These are phyloP conservation scores for Albophoma yamanashiensis DNA, from an alignment of 2,329 filamentous ascomycete species.

Conservation along the genomic window DNA sequence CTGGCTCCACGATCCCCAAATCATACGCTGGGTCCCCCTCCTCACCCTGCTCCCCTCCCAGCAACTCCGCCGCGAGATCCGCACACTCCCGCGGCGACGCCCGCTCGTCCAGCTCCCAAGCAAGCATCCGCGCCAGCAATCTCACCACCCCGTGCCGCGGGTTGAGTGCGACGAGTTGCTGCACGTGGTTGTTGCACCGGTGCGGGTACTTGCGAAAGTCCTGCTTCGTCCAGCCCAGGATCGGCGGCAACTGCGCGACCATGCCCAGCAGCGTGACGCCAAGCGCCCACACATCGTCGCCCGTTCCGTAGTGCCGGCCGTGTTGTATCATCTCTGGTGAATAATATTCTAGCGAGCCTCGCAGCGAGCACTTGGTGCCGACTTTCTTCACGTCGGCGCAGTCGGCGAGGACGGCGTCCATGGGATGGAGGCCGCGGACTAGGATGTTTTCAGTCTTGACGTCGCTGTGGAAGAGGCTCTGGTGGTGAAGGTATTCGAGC, in stretches of 20 bases:
- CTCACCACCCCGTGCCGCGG: conserved; percentile 10
- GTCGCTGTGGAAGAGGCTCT: conserved; percentile 15
- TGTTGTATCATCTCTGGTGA: conserved; percentile 16
- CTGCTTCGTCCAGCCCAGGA: conserved; percentile 6
- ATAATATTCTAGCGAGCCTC: conserved; percentile 17
- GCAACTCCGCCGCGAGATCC: conserved; percentile 2
- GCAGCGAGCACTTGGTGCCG: conserved; percentile 3
- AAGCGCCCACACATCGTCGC: conserved; percentile 24
- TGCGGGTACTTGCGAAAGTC: conserved; percentile 12
- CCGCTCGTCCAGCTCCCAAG: conserved; percentile 8
- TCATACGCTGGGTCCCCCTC: neutral
- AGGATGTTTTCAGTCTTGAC: conserved; percentile 22
- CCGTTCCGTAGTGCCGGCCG: conserved; percentile 9
- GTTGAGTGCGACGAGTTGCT: conserved; percentile 13
- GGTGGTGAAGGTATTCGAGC: conserved; percentile 15
- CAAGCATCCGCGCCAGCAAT: conserved; percentile 12
- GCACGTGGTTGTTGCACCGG: conserved; percentile 13
- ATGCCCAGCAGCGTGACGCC: conserved; percentile 19
- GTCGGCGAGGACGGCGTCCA: conserved; percentile 19
- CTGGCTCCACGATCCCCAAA: conserved; percentile 12
- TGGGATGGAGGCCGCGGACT: conserved; percentile 13
- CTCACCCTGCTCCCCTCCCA: neutral
- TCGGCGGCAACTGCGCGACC: conserved; percentile 16
- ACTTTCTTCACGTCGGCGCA: conserved; percentile 16
- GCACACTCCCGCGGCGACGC: conserved; percentile 11